phyloP scores from a whole-genome alignment of 2,329 filamentous ascomycete species.

The Penicillium sp. region DNA sequence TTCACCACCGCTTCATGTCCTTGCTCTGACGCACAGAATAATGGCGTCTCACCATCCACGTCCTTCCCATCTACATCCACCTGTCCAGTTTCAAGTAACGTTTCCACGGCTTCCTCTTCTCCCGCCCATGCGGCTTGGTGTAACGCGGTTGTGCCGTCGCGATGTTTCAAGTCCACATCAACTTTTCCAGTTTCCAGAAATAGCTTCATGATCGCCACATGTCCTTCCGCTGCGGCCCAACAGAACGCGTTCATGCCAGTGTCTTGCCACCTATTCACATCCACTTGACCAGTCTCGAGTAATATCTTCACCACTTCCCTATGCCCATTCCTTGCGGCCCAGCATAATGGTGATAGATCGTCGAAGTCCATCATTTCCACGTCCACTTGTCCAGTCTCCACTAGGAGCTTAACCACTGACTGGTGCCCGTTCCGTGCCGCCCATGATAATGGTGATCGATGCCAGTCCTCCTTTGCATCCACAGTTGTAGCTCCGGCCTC shows the following conservation, averaged over 20 bases:
- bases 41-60: not conserved
- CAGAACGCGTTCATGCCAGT: not conserved
- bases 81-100: not conserved
- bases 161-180: not conserved
- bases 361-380: not conserved
- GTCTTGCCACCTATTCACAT: conserved; percentile 1
- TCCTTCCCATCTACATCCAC: not conserved
- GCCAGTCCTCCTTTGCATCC: not conserved
- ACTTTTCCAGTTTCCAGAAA: not conserved
- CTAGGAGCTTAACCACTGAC: not conserved
- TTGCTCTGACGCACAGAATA: not conserved
- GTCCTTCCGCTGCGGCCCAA: not conserved
- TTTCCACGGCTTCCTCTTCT: not conserved
- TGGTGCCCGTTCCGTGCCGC: not conserved
- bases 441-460: not conserved
- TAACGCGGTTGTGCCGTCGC: not conserved
- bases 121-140: not conserved
- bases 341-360: conserved; percentile 1
- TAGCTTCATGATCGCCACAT: not conserved
- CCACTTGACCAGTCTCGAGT: not conserved
- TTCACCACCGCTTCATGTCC: not conserved
- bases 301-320: not conserved
- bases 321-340: conserved; percentile 2
- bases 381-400: conserved; percentile 1
- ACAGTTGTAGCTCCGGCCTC: too few species aligned